Evolutionary conservation across 441 rosid species (phyloP).

Genomic region (Brassica hybrid): DNA sequence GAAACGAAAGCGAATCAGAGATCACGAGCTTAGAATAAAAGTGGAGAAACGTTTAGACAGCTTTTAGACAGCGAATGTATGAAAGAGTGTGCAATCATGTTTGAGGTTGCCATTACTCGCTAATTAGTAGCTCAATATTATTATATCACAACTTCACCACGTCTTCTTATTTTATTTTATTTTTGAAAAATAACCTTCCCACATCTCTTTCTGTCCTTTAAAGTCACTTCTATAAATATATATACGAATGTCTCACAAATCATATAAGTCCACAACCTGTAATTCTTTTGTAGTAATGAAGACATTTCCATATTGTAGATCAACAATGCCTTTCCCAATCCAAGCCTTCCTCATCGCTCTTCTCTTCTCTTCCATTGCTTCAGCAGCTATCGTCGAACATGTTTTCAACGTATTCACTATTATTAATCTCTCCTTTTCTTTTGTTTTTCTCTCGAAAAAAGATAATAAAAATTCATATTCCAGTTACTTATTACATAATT

Average conservation of each 20-base stretch:
- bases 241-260: too few species aligned
- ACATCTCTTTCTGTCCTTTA: neutral
- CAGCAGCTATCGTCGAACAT: conserved; percentile 66
- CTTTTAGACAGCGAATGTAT: neutral
- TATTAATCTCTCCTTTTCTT: neutral
- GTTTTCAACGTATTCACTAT: conserved; percentile 53
- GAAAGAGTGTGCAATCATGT: neutral
- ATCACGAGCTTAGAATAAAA: too few species aligned
- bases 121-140: too few species aligned
- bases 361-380: conserved; percentile 50
- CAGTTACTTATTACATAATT: neutral
- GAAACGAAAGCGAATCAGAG: too few species aligned
- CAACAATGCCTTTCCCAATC: conserved; percentile 13
- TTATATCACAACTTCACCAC: neutral
- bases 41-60: too few species aligned
- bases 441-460: neutral
- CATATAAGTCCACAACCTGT: neutral
- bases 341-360: conserved; percentile 32
- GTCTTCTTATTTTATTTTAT: neutral
- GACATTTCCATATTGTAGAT: neutral
- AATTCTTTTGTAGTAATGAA: neutral
- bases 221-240: neutral
- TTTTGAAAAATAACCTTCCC: neutral
- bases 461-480: neutral
- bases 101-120: neutral